Base-by-base conservation (phyloP, 768 basidiomycete species). In the Basidioascus undulatus region DNA sequence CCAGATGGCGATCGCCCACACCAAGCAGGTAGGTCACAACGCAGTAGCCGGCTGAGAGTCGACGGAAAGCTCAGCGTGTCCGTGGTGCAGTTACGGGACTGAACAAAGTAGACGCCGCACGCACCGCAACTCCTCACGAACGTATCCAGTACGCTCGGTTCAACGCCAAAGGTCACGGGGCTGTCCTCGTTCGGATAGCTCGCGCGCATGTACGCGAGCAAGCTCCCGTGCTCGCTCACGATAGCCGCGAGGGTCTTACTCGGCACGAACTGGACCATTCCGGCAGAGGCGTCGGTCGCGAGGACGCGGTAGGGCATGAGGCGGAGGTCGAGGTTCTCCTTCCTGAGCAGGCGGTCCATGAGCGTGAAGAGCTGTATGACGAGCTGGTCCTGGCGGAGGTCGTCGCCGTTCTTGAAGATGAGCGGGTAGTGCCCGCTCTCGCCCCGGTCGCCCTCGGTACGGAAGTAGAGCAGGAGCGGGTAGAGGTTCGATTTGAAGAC, bases 401-500 rank as follows among this genome's bases (percentile, higher is more conserved):
- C 92, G 54, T 96, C 92, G 12, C 92, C 92, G 49, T 94, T 87
- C 59, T 96, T 98, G 68, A 96, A 94, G 45, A 98, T 96, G 39
- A 94, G 70, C 0, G 87, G 80, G 57, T 78, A 96, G 54, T 86
- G 80, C 13, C 72, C 68, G 9, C 79, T 28, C 5, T 49, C 49
- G 18, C 34, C 42, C 9, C 38, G 24, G 10, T 45, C 75, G 42
- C 82, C 77, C 9, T 72, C 64, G 49, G 79, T 78, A 50, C 81
- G 75, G 58, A 96, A 89, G 57, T 78, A 83, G 15, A 98, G 65
- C 16, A 89, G 65, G 39, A 98, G 66, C 0, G 92, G 92, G 51
- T 74, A 83, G 40, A 94, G 72, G 54, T 87, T 94, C 34, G 86
- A 92, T 56, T 96, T 98, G 69, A 98, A 96, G 27, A 96, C 77